Evolutionary conservation across 2,329 filamentous ascomycete genomes (phyloP).

Genomic region (Exserohilum rostratum): DNA sequence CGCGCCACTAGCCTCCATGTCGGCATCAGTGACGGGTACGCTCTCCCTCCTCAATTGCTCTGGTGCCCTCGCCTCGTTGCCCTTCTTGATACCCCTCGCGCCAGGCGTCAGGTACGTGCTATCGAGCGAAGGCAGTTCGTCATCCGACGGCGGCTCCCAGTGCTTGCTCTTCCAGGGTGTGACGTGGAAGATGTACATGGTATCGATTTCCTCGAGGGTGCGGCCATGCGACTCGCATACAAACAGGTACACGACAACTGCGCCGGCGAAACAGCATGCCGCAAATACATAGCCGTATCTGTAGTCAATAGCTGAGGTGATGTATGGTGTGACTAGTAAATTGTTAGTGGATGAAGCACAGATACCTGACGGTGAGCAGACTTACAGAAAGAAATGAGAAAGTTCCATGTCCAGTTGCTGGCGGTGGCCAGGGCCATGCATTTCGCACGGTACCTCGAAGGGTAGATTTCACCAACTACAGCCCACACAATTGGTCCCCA

Average conservation of each 20-base stretch:
- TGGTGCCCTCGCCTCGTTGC: conserved; percentile 37
- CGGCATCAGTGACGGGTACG: conserved; percentile 19
- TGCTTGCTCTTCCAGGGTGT: conserved; percentile 66
- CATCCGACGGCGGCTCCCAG: conserved; percentile 53
- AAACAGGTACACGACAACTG: conserved; percentile 75
- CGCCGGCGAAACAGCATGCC: conserved; percentile 69
- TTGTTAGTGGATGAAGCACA: neutral
- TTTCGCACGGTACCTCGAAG: conserved; percentile 57
- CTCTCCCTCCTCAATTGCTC: conserved; percentile 31
- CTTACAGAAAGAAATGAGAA: conserved; percentile 62
- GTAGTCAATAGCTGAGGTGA: conserved; percentile 73
- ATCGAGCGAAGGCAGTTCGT: conserved; percentile 43
- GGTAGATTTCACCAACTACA: conserved; percentile 69
- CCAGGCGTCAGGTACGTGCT: conserved; percentile 44
- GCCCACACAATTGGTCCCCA: conserved; percentile 78
- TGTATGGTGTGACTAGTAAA: conserved; percentile 70
- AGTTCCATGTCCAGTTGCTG: conserved; percentile 54
- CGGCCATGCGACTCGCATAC: conserved; percentile 75
- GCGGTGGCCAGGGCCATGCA: conserved; percentile 55
- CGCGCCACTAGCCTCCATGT: conserved; percentile 21
- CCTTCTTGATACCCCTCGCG: conserved; percentile 44
- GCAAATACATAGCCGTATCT: conserved; percentile 79
- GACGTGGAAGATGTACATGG: conserved; percentile 70
- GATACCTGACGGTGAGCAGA: neutral
- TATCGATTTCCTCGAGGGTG: conserved; percentile 78